phyloP scores from a whole-genome alignment of 2,329 filamentous ascomycete species.

The Macrophomina tecta region DNA sequence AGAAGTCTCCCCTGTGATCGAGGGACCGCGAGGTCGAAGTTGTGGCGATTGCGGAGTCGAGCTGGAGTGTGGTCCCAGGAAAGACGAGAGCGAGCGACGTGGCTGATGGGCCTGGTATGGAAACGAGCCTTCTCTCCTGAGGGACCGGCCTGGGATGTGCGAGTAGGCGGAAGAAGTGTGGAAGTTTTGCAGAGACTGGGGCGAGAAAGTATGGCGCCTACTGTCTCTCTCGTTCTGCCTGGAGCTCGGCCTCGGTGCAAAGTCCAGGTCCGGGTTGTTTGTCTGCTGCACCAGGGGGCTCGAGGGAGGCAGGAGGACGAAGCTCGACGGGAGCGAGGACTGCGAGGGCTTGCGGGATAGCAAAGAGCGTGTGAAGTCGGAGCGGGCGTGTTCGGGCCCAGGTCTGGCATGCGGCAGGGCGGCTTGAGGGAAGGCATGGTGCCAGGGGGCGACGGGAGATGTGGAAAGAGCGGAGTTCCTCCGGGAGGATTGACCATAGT shows the following conservation, averaged over 20 bases:
- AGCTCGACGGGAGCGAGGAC: constrained; percentile 75
- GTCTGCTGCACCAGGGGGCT: constrained; percentile 90
- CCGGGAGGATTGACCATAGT: constrained; percentile 30
- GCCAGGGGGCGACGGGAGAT: constrained; percentile 65
- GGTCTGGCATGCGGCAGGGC: constrained; percentile 34
- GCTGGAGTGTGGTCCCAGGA: constrained; percentile 47
- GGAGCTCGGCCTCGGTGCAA: constrained; percentile 55
- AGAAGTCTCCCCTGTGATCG: constrained; percentile 71
- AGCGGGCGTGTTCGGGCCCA: background rate
- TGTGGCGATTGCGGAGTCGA: constrained; percentile 53
- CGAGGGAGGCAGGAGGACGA: constrained; percentile 85
- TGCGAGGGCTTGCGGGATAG: constrained; percentile 56
- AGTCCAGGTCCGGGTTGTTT: constrained; percentile 78
- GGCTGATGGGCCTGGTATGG: constrained; percentile 82
- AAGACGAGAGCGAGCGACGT: constrained; percentile 73
- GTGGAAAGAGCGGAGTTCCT: constrained; percentile 43
- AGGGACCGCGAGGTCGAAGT: constrained; percentile 67
- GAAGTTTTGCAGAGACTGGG: constrained; percentile 61
- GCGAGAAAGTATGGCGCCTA: constrained; percentile 75
- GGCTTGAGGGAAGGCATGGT: constrained; percentile 52
- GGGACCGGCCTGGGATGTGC: constrained; percentile 33
- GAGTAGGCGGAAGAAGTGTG: constrained; percentile 45
- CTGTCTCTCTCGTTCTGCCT: constrained; percentile 55
- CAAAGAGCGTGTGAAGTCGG: constrained; percentile 41
- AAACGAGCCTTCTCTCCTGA: constrained; percentile 65